A percentile compares a stretch with the other conserved stretches of the same genome.
Conservation (phyloP, 208 protist genomes). For the Leptomonas pyrrhocoris region DNA sequence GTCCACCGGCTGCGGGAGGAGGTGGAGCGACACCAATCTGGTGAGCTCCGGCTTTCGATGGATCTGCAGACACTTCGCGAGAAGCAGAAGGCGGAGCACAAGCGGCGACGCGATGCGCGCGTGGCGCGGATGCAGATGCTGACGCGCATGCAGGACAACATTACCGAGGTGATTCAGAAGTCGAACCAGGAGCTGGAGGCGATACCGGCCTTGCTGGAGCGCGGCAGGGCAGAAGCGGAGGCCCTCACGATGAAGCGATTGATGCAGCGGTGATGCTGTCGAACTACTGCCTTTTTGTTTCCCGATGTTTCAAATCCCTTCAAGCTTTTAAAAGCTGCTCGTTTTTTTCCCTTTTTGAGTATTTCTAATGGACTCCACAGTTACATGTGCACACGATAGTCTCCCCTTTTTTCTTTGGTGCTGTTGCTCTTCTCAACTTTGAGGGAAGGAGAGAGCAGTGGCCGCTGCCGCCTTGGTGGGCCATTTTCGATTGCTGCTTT, state of each 20-base stretch:
- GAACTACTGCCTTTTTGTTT: too few relatives aligned
- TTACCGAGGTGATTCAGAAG: conserved; percentile 35
- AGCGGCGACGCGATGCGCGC: conserved; percentile 40
- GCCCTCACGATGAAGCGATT: conserved; percentile 8
- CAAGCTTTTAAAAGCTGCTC: neutral
- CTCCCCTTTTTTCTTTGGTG: neutral
- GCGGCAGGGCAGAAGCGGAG: conserved; percentile 17
- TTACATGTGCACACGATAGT: neutral
- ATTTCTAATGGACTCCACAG: too few relatives aligned
- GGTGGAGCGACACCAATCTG: conserved; percentile 41
- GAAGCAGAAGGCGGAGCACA: conserved; percentile 49
- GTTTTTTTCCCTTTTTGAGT: too few relatives aligned
- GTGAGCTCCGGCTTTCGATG: conserved; percentile 43
- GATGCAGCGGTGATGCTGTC: conserved; percentile 1
- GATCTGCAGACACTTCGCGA: conserved; percentile 41
- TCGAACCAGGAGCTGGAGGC: conserved; percentile 24
- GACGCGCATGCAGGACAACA: conserved; percentile 40
- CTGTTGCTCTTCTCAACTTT: conserved; percentile 1
- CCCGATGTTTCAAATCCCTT: neutral
- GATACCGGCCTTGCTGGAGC: conserved; percentile 24
- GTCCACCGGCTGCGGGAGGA: conserved; percentile 35
- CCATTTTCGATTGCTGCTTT: neutral
- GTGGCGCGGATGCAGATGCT: conserved; percentile 43
- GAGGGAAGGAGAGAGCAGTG: too few relatives aligned
- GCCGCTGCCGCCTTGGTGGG: too few relatives aligned